A percentile compares a stretch with the other conserved stretches of the same genome.
phyloP scores from a whole-genome alignment of 192 early-diverging fungal species.

The Thamnidium elegans region DNA sequence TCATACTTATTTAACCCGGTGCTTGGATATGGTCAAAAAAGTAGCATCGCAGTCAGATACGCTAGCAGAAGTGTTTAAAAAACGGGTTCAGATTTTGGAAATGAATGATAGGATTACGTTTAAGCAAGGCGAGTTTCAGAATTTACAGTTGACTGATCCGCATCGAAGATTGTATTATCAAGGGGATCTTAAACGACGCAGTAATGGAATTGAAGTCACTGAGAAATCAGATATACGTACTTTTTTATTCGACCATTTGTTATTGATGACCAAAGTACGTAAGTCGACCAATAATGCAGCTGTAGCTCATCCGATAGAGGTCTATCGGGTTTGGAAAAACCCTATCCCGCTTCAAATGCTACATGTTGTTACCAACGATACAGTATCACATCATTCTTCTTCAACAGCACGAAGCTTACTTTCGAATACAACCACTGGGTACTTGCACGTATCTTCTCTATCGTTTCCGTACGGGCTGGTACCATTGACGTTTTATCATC shows the following conservation, averaged over 20 bases:
- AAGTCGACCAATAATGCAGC: conserved; percentile 44
- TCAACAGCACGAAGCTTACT: not conserved
- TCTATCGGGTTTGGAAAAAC: conserved; percentile 59
- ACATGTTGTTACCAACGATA: conserved; percentile 30
- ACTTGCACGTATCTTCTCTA: conserved; percentile 44
- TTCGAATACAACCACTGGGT: conserved; percentile 15
- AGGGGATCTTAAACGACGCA: conserved; percentile 63
- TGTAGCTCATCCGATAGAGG: conserved; percentile 37
- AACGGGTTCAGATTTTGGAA: conserved; percentile 21
- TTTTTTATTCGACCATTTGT: conserved; percentile 87
- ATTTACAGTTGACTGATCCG: conserved; percentile 70
- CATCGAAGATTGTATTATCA: conserved; percentile 73
- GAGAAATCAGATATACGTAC: conserved; percentile 69
- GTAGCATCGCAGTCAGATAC: not conserved
- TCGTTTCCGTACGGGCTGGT: not conserved
- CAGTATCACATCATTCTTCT: not conserved
- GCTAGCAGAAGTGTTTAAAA: conserved; percentile 11
- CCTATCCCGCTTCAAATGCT: conserved; percentile 84
- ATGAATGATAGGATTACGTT: conserved; percentile 27
- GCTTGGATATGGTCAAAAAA: conserved; percentile 9
- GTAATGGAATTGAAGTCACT: conserved; percentile 35
- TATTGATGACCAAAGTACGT: conserved; percentile 67
- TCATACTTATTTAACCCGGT: conserved; percentile 51
- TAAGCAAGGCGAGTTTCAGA: conserved; percentile 45
- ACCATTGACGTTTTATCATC: conserved; percentile 26